Base-by-base conservation (phyloP, 768 basidiomycete species). In the Fistulinella prunicolor region DNA sequence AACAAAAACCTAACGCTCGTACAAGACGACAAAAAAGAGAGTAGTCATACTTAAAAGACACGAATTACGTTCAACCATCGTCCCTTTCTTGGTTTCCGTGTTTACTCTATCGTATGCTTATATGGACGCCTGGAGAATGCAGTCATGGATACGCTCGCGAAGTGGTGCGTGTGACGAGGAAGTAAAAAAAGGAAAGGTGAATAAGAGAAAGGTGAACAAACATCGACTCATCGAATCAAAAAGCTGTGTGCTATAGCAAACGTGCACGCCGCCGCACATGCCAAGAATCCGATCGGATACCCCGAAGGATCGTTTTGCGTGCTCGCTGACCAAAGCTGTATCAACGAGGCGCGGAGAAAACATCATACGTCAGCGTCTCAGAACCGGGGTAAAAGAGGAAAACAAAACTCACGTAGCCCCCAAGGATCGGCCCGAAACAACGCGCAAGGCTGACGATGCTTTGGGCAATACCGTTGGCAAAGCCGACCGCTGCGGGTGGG, bases 401-500 rank as follows among this genome's bases (percentile, higher is more conserved):
- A 13, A 17, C 40, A 21, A 4, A 3, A 48, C 65, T 56, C 62
- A 91, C 90, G 64, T 84, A 87, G 37, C 90, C 89, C 39, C 89
- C 89, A 16, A 91, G 72, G 34, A 92, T 80, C 19, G 94, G 92
- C 19, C 92, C 96, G 30, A 91, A 60, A 70, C 94, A 96, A 34
- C 96, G 81, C 4, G 94, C 91, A 21, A 95, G 81, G 54, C 91
- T 94, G 53, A 95, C 94, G 26, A 92, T 88, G 60, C 91, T 94
- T 68, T 99, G 96, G 0, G 94, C 96, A 19, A 95, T 82, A 16
- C 95, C 96, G 62, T 98, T 99, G 9, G 95, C 91, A 50, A 91
- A 82, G 7, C 93, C 91, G 34, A 98, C 82, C 8, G 91, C 83
- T 32, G 78, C 77, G 1, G 94, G 92, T 2, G 95, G 94, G 0